Conservation (phyloP, 2,329 filamentous ascomycete species). For the Dactylella cylindrospora region DNA sequence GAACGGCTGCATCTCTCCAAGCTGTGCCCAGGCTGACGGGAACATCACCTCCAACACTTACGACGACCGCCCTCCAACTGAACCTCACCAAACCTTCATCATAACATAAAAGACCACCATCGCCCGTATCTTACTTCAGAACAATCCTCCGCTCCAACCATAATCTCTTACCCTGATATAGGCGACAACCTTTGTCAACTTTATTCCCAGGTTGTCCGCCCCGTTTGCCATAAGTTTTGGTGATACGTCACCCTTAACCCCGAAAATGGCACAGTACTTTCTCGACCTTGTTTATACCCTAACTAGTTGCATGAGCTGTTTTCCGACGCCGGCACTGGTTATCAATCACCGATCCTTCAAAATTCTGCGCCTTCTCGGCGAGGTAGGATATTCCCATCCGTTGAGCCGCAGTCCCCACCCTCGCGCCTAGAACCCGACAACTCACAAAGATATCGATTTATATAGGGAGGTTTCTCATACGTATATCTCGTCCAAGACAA, state of each 20-base stretch:
- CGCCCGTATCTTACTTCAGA: conserved; percentile 1
- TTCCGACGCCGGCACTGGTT: conserved; percentile 90
- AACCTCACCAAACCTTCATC: background rate
- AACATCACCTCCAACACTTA: conserved; percentile 26
- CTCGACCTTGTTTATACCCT: conserved; percentile 88
- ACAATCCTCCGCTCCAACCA: no score
- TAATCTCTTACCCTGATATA: background rate
- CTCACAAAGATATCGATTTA: background rate
- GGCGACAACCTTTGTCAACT: background rate
- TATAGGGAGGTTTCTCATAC: conserved; percentile 91
- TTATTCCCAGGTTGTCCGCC: background rate
- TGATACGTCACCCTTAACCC: conserved; percentile 33
- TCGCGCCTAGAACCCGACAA: background rate
- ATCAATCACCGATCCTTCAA: conserved; percentile 96
- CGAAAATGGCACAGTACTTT: conserved; percentile 74
- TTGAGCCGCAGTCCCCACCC: conserved; percentile 5
- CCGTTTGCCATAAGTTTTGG: background rate
- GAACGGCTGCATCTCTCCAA: conserved; percentile 19
- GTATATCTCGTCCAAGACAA: conserved; percentile 98
- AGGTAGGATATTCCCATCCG: conserved; percentile 60
- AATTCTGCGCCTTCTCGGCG: conserved; percentile 87
- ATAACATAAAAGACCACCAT: conserved; percentile 26
- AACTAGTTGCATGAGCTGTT: conserved; percentile 93
- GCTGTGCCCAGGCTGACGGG: conserved; percentile 31
- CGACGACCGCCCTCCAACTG: background rate